A percentile compares a stretch with the other conserved stretches of the same genome.
These are phyloP conservation scores for Symmetrospora coprosmae DNA, from an alignment of 768 basidiomycete species.

Conservation along the genomic window DNA sequence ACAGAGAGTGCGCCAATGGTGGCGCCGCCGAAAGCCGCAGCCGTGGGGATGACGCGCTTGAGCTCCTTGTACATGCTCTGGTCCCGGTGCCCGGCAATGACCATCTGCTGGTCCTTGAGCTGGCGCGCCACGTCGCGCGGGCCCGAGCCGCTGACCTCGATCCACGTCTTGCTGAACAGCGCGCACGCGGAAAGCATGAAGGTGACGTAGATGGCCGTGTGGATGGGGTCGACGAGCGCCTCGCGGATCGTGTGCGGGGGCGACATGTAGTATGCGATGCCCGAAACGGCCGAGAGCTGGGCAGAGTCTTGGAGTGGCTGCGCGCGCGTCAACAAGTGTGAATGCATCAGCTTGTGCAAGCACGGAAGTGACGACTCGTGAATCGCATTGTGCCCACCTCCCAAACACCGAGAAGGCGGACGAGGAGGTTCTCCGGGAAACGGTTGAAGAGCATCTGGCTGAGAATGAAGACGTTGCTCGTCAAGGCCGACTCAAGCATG, in stretches of 20 bases:
- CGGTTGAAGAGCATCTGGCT: slow-evolving; percentile 85
- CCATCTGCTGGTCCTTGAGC: slow-evolving; percentile 96
- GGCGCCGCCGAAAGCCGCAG: slow-evolving; percentile 94
- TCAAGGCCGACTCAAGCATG: slow-evolving; percentile 90
- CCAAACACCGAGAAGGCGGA: slow-evolving; percentile 87
- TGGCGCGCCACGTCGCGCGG: slow-evolving; percentile 94
- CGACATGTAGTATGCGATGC: slow-evolving; percentile 95
- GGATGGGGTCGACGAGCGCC: slow-evolving; percentile 80
- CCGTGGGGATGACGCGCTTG: slow-evolving; percentile 92
- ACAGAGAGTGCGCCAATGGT: slow-evolving; percentile 83
- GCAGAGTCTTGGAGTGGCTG: slow-evolving; percentile 88
- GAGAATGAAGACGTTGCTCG: slow-evolving; percentile 86
- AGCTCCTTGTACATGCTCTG: slow-evolving; percentile 99
- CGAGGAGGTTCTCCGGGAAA: slow-evolving; percentile 81
- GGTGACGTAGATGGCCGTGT: slow-evolving; percentile 73
- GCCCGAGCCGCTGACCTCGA: slow-evolving; percentile 90
- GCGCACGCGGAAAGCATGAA: slow-evolving; percentile 93
- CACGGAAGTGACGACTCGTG: too few relatives aligned
- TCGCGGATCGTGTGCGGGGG: slow-evolving; percentile 86
- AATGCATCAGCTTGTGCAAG: background rate
- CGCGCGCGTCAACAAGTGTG: background rate
- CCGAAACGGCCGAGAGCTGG: slow-evolving; percentile 75
- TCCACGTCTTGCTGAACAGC: slow-evolving; percentile 98
- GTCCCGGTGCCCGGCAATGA: slow-evolving; percentile 68
- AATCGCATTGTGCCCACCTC: slow-evolving; percentile 62